Evolutionary conservation across 2,329 filamentous ascomycete genomes (phyloP).

Genomic region (Cytospora piceicola): DNA sequence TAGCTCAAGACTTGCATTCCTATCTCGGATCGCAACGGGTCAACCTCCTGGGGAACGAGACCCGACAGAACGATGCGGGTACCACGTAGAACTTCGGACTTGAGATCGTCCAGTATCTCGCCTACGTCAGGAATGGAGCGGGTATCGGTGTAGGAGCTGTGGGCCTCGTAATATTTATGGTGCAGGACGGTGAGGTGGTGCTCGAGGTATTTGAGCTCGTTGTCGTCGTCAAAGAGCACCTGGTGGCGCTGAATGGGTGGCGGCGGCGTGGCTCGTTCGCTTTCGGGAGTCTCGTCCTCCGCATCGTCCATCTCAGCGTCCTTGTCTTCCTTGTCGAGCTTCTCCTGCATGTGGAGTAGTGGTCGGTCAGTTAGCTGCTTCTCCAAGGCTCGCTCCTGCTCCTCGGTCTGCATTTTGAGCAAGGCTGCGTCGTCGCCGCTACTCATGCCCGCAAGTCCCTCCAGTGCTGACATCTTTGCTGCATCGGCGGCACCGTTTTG

Average conservation of each 20-base stretch:
- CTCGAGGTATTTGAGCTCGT: constrained; percentile 77
- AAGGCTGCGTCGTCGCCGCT: constrained; percentile 69
- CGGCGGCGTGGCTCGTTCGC: constrained; percentile 29
- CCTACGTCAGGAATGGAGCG: constrained; percentile 81
- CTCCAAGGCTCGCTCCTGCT: constrained; percentile 85
- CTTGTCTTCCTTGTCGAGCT: constrained; percentile 84
- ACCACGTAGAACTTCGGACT: constrained; percentile 73
- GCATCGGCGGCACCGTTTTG: constrained; percentile 33
- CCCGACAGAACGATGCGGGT: constrained; percentile 87
- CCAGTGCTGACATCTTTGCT: constrained; percentile 56
- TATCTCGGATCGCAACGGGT: constrained; percentile 81
- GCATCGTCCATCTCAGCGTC: constrained; percentile 55
- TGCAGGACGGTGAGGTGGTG: constrained; percentile 78
- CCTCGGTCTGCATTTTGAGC: constrained; percentile 75
- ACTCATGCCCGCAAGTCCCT: constrained; percentile 77
- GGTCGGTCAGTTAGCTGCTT: constrained; percentile 89
- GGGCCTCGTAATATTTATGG: constrained; percentile 78
- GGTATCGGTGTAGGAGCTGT: constrained; percentile 63
- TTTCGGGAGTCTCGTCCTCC: constrained; percentile 44
- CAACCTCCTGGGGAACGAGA: constrained; percentile 79
- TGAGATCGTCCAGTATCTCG: constrained; percentile 80
- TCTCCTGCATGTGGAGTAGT: constrained; percentile 87
- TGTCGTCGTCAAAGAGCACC: constrained; percentile 84
- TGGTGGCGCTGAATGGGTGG: constrained; percentile 64
- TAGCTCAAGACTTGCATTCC: constrained; percentile 86